phyloP scores from a whole-genome alignment of 2,329 filamentous ascomycete genomes.

The Colletotrichum higginsianum region DNA sequence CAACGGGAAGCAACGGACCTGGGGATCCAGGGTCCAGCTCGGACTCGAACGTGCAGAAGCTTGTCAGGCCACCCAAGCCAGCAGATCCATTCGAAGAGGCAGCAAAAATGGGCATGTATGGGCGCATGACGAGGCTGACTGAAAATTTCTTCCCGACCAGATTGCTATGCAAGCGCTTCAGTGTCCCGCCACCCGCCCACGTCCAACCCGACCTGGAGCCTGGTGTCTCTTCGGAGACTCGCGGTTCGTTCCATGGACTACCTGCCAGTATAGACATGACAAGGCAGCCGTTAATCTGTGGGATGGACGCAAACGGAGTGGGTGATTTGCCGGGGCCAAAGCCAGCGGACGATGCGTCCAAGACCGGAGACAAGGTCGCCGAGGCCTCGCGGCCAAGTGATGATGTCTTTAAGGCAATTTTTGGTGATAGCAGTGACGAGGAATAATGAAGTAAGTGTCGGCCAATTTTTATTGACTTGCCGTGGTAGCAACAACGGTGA shows the following conservation, averaged over 20 bases:
- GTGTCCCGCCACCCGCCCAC: conserved; percentile 82
- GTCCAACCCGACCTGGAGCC: conserved; percentile 68
- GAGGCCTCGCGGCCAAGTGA: conserved; percentile 25
- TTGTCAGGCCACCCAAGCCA: conserved; percentile 67
- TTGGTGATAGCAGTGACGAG: conserved; percentile 88
- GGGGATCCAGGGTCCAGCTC: conserved; percentile 39
- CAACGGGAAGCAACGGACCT: conserved; percentile 57
- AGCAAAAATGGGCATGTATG: conserved; percentile 93
- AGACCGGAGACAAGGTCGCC: conserved; percentile 31
- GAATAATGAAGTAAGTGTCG: conserved; percentile 35
- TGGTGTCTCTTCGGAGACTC: not conserved
- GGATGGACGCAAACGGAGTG: not conserved
- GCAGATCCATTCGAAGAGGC: conserved; percentile 88
- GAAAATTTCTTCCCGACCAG: conserved; percentile 84
- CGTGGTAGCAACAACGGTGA: not conserved
- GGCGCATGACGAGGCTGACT: conserved; percentile 82
- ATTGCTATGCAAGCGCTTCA: conserved; percentile 94
- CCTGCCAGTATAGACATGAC: not conserved
- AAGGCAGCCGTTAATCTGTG: not conserved
- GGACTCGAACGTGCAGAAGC: conserved; percentile 56
- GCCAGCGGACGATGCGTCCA: conserved; percentile 11
- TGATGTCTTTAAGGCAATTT: conserved; percentile 87
- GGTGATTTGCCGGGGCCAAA: not conserved
- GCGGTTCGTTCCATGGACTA: not conserved
- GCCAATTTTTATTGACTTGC: not conserved